Conservation (phyloP, 305 asterid genomes). For the Petunia hybrid region DNA sequence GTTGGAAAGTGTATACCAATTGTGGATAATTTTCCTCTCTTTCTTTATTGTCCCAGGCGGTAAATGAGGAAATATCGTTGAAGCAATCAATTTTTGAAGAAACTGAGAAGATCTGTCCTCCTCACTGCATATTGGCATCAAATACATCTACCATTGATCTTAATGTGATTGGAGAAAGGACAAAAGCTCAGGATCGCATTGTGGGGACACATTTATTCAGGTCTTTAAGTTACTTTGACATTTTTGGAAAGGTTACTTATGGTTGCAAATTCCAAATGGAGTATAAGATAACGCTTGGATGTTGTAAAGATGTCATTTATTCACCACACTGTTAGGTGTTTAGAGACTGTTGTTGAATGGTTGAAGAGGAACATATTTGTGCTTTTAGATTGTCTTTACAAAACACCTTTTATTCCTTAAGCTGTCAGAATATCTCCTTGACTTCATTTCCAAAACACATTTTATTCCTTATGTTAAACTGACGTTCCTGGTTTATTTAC, state of each 20-base stretch:
- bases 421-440: too few species aligned
- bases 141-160: slow-evolving; percentile 44
- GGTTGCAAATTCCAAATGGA: background rate
- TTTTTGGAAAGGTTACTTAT: background rate
- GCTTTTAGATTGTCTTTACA: background rate
- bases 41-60: slow-evolving; percentile 33
- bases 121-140: slow-evolving; percentile 41
- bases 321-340: too few species aligned
- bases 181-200: slow-evolving; percentile 37
- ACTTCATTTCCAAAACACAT: background rate
- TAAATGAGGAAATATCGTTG: slow-evolving; percentile 32
- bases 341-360: background rate
- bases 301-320: too few species aligned
- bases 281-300: too few species aligned
- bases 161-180: slow-evolving; percentile 38
- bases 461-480: background rate
- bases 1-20: background rate
- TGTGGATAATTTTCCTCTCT: background rate
- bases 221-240: slow-evolving; percentile 9
- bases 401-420: too few species aligned
- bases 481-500: background rate
- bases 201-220: slow-evolving; percentile 43
- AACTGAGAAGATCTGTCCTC: slow-evolving; percentile 38
- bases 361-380: background rate
- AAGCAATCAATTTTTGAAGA: slow-evolving; percentile 41